Percentiles rank a stretch among this genome's conserved stretches.
phyloP scores from a whole-genome alignment of 2,329 filamentous ascomycete genomes.

The Xylariales sp. region DNA sequence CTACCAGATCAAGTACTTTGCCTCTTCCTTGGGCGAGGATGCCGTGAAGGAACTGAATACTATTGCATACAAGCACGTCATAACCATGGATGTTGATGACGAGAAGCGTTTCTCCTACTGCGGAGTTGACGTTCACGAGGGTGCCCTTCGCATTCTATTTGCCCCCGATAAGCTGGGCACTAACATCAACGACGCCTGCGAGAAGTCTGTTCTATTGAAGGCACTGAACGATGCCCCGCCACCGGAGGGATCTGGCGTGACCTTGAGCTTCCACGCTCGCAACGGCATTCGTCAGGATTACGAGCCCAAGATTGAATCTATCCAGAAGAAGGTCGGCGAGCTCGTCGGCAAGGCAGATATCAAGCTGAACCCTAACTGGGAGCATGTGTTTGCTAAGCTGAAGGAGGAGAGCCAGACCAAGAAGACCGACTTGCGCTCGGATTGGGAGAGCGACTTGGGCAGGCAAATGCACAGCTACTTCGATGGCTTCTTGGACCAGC shows the following conservation, averaged over 20 bases:
- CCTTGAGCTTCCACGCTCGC: constrained; percentile 39
- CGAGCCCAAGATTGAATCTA: constrained; percentile 34
- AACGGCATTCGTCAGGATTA: constrained; percentile 38
- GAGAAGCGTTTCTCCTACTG: constrained; percentile 36
- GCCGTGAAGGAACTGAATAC: constrained; percentile 43
- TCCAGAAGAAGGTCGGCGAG: constrained; percentile 30
- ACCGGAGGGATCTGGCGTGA: constrained; percentile 15
- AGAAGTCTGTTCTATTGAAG: constrained; percentile 30
- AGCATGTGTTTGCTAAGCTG: constrained; percentile 36
- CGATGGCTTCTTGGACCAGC: constrained; percentile 33
- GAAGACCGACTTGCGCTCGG: constrained; percentile 24
- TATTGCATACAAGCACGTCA: constrained; percentile 35
- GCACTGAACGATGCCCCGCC: constrained; percentile 42
- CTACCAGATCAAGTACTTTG: constrained; percentile 34
- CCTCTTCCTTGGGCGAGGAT: constrained; percentile 29
- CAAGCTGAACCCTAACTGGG: constrained; percentile 43
- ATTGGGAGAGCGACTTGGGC: constrained; percentile 43
- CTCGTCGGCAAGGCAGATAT: constrained; percentile 34
- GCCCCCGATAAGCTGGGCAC: constrained; percentile 33
- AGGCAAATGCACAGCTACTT: constrained; percentile 36
- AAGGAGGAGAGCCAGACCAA: constrained; percentile 24
- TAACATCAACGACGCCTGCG: constrained; percentile 37
- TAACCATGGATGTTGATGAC: constrained; percentile 44
- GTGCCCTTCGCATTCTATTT: constrained; percentile 46
- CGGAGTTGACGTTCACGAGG: constrained; percentile 38